These are phyloP conservation scores for Citrullus colocynthis DNA, from an alignment of 306 rosid species.

Conservation along the genomic window DNA sequence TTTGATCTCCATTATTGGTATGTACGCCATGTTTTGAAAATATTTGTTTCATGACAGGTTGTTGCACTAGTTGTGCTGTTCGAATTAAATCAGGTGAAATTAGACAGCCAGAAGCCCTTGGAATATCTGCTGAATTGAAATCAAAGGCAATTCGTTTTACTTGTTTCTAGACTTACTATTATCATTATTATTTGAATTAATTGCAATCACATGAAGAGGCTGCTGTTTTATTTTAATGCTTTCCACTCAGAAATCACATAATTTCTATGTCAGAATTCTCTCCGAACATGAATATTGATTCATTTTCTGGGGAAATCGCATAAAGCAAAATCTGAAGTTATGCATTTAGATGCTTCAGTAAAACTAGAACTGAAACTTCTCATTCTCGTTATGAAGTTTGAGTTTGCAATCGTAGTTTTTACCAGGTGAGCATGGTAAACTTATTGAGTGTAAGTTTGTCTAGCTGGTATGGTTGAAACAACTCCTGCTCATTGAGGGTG, in stretches of 20 bases:
- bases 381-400: neutral
- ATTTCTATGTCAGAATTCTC: neutral
- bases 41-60: constrained; percentile 40
- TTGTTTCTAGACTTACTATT: neutral
- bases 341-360: neutral
- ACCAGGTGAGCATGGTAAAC: neutral
- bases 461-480: neutral
- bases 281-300: neutral
- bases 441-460: neutral
- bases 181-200: neutral
- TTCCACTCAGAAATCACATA: neutral
- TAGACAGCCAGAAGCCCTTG: constrained; percentile 93
- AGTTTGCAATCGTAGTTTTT: neutral
- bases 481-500: neutral
- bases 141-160: constrained; percentile 38
- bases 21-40: neutral
- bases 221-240: neutral
- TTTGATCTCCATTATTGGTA: neutral
- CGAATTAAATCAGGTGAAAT: constrained; percentile 80
- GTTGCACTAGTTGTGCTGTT: constrained; percentile 98
- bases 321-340: neutral
- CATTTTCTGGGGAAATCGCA: neutral
- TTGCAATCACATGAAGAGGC: neutral
- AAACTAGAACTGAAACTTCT: neutral
- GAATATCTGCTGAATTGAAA: constrained; percentile 84